Percentiles rank a stretch among this genome's conserved stretches.
phyloP scores from a whole-genome alignment of 768 basidiomycete genomes.

The Coprinopsis marcescibilis region DNA sequence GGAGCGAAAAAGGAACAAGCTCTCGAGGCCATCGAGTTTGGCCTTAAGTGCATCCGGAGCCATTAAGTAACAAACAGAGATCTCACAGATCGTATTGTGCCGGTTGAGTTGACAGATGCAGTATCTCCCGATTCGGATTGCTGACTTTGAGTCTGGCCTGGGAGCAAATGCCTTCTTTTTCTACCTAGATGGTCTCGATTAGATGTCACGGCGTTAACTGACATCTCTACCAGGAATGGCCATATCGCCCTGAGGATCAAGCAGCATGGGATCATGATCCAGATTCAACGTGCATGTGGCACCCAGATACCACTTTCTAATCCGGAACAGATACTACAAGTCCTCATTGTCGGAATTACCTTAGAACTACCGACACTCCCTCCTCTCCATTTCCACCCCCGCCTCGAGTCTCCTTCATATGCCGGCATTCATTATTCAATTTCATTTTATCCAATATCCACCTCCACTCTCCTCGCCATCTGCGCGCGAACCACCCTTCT shows the following conservation, averaged over 20 bases:
- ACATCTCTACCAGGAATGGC: conserved; percentile 20
- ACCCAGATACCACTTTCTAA: conserved; percentile 17
- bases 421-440: neutral
- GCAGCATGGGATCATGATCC: conserved; percentile 16
- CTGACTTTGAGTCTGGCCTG: conserved; percentile 14
- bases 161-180: conserved; percentile 13
- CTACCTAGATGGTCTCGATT: conserved; percentile 16
- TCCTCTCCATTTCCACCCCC: no score
- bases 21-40: conserved; percentile 39
- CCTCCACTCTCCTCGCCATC: neutral
- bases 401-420: no score
- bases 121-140: conserved; percentile 29
- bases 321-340: conserved; percentile 29
- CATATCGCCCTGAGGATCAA: conserved; percentile 39
- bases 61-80: conserved; percentile 51
- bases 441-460: no score
- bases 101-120: conserved; percentile 31
- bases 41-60: conserved; percentile 51
- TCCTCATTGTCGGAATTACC: conserved; percentile 31
- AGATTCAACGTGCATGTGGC: conserved; percentile 27
- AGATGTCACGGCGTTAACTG: conserved; percentile 24
- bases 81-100: conserved; percentile 38
- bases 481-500: neutral
- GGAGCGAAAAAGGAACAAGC: conserved; percentile 44
- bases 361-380: no score